Percentiles rank a stretch among this genome's conserved stretches.
Conservation (phyloP, 2,329 filamentous ascomycete species). For the Fusarium agapanthi region DNA sequence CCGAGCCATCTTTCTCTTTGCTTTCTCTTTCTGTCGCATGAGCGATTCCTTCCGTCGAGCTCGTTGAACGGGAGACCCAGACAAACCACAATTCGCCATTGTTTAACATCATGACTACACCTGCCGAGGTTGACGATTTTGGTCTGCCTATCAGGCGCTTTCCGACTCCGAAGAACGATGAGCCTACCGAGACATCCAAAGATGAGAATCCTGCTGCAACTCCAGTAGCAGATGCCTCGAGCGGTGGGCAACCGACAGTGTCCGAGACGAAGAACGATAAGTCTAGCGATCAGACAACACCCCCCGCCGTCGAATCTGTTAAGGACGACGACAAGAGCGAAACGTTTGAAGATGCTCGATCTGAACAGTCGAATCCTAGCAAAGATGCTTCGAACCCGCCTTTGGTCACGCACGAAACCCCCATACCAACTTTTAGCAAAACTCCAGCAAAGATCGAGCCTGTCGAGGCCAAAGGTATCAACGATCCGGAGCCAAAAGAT, state of each 20-base stretch:
- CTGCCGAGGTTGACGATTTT: conserved; percentile 72
- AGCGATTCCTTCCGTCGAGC: background rate
- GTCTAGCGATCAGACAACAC: background rate
- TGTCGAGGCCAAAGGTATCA: conserved; percentile 4
- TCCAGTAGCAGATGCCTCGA: background rate
- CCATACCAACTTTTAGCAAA: conserved; percentile 3
- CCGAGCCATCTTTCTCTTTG: conserved; percentile 8
- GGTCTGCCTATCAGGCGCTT: conserved; percentile 70
- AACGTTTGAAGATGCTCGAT: conserved; percentile 49
- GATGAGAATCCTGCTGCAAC: conserved; percentile 7
- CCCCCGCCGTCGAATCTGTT: conserved; percentile 1
- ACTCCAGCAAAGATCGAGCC: conserved; percentile 9
- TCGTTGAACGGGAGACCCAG: conserved; percentile 13
- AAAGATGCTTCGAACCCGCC: conserved; percentile 2
- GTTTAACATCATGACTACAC: conserved; percentile 39
- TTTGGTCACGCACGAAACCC: background rate
- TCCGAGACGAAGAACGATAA: conserved; percentile 7
- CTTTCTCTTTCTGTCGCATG: background rate
- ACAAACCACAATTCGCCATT: background rate
- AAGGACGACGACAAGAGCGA: conserved; percentile 51
- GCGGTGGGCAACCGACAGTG: conserved; percentile 9
- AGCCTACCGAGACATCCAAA: conserved; percentile 22
- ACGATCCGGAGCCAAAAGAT: conserved; percentile 3
- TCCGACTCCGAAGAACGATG: conserved; percentile 44
- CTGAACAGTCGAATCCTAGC: conserved; percentile 44